Evolutionary conservation across 1,139 yeast species (phyloP), one percentile per base, ranked within the genome.

Genomic region (Pichia sp.): DNA sequence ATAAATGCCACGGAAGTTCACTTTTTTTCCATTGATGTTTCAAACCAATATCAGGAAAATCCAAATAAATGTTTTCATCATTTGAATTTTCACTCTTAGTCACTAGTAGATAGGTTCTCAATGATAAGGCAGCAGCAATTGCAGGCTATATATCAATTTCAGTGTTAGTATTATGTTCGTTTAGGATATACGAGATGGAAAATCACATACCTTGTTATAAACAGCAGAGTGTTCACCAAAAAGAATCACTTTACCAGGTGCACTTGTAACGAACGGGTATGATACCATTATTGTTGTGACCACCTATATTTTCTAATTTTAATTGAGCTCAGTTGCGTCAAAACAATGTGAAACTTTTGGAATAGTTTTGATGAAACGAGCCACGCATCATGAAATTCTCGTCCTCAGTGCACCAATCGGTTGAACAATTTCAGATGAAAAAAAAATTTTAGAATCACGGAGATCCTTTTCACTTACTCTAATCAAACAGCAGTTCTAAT

Each of bases 211-310:
- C 54, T 84, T 84, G 41, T 85, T 80, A 59, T 84, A 85, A 2
- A 91, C 99, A 3, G 94, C 97, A 2, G 97, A 85, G 58, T 91
- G 99, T 58, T 91, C 98, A 20, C 99, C 99, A 58, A 88, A 93
- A 35, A 93, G 72, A 52, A 91, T 93, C 33, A 88, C 95, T 59
- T 93, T 91, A 7, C 97, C 99, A 0, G 99, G 98, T 1, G 99
- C 94, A 46, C 96, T 84, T 3, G 86, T 85, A 43, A 77, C 65
- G 60, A 88, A 85, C 4, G 89, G 77, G 11, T 52, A 53, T 14
- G 43, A 33, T 3, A 47, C 46, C 41, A 52, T 44, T 46, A 42
- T 43, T 46, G 39, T 36, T 44, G 39, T 31, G 4, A 3, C 28
- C n/a, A n/a, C n/a, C n/a, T n/a, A 21, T n/a, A n/a, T n/a, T n/a